These are phyloP conservation scores for Iris macrosiphon DNA, from an alignment of 106 monocot species.

Conservation along the genomic window DNA sequence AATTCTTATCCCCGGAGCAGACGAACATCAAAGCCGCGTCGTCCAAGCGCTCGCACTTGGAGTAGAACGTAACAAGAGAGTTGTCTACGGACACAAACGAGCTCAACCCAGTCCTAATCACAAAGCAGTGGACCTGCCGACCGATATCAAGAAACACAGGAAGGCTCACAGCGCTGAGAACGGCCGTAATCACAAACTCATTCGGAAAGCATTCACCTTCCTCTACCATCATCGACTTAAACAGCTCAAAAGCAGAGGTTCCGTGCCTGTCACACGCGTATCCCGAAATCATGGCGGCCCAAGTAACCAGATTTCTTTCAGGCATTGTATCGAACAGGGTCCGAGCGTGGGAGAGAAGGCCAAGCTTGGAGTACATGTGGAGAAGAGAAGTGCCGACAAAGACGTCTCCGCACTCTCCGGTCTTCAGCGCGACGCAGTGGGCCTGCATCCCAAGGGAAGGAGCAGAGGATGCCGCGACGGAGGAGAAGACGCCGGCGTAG, in stretches of 20 bases:
- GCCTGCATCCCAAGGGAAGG: slow-evolving; percentile 18
- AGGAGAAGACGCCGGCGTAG: slow-evolving; percentile 44
- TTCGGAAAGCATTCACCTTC: slow-evolving; percentile 23
- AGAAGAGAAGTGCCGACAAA: slow-evolving; percentile 51
- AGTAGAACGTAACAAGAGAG: slow-evolving; percentile 52
- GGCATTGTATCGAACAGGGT: slow-evolving; percentile 67
- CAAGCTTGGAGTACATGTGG: slow-evolving; percentile 55
- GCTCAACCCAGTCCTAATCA: slow-evolving; percentile 28
- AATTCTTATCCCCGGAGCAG: slow-evolving; percentile 24
- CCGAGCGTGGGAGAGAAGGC: slow-evolving; percentile 31
- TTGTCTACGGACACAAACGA: slow-evolving; percentile 50
- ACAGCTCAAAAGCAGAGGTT: slow-evolving; percentile 35
- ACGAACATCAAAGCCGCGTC: slow-evolving; percentile 40
- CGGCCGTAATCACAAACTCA: slow-evolving; percentile 58
- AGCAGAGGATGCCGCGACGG: slow-evolving; percentile 1
- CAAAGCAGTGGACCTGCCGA: slow-evolving; percentile 32
- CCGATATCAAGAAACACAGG: slow-evolving; percentile 33
- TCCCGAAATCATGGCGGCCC: slow-evolving; percentile 60
- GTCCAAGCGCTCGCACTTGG: slow-evolving; percentile 46
- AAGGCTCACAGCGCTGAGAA: slow-evolving; percentile 31
- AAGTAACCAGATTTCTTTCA: slow-evolving; percentile 43
- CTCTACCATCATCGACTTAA: slow-evolving; percentile 22
- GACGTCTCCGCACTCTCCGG: slow-evolving; percentile 22
- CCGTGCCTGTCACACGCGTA: slow-evolving; percentile 27
- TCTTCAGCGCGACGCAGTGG: slow-evolving; percentile 56